These are phyloP conservation scores for Haplographium delicatum DNA, from an alignment of 495 filamentous ascomycete species.

Conservation along the genomic window DNA sequence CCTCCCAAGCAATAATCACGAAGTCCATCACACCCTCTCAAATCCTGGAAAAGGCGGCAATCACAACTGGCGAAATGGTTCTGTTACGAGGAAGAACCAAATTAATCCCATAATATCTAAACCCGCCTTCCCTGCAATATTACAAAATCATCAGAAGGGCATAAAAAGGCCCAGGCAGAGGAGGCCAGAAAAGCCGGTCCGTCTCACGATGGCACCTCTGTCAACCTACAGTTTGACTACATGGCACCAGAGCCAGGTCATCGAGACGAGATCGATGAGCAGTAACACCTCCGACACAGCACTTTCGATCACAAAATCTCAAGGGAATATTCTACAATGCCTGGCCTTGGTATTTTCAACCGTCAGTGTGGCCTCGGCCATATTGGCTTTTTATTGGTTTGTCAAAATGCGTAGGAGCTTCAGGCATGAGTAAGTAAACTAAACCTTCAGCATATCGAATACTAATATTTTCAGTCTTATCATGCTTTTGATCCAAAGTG, in stretches of 20 bases:
- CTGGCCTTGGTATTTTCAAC: constrained; percentile 34
- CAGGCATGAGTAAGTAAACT: constrained; percentile 58
- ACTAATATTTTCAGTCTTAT: constrained; percentile 50
- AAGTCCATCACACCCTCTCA: no score
- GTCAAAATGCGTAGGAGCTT: constrained; percentile 66
- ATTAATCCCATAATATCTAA: constrained; percentile 5
- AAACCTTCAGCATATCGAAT: not conserved
- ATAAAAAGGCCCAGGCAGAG: not conserved
- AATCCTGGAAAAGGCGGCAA: no score
- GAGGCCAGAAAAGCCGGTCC: not conserved
- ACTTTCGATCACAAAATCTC: not conserved
- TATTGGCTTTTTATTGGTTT: constrained; percentile 65
- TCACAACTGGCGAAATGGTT: no score
- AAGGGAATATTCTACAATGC: constrained; percentile 17
- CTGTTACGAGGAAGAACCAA: constrained; percentile 8
- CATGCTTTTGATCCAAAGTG: constrained; percentile 63
- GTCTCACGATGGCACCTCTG: constrained; percentile 10
- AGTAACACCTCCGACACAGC: not conserved
- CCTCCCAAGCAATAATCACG: no score
- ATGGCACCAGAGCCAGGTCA: not conserved
- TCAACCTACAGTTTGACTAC: not conserved
- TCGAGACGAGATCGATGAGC: constrained; percentile 5
- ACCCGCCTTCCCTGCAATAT: not conserved
- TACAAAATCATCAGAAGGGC: no score
- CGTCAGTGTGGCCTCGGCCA: constrained; percentile 46